A percentile compares a stretch with the other conserved stretches of the same genome.
Conservation (phyloP, 2,329 filamentous ascomycete species). For the Rutstroemia sp. region DNA sequence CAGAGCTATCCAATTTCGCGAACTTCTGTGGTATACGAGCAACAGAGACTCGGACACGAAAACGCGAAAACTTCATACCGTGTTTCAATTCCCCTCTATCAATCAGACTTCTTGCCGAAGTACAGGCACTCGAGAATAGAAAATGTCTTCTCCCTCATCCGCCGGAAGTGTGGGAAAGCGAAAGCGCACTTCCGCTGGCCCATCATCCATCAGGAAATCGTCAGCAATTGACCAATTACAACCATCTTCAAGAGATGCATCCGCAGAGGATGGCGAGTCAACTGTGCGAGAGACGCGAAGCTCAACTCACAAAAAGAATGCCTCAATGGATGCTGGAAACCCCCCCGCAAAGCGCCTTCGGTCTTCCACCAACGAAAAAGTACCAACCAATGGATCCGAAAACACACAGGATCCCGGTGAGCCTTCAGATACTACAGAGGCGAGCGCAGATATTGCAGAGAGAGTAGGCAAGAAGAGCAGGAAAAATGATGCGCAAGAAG, state of each 20-base stretch:
- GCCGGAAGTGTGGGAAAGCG: constrained; percentile 54
- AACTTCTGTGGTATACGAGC: background rate
- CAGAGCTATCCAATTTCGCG: background rate
- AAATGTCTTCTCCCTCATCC: constrained; percentile 32
- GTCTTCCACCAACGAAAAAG: constrained; percentile 27
- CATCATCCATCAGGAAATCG: constrained; percentile 40
- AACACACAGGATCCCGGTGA: constrained; percentile 54
- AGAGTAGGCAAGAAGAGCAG: constrained; percentile 51
- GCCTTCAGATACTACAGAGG: constrained; percentile 62
- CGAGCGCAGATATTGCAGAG: constrained; percentile 59
- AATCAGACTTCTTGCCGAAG: background rate
- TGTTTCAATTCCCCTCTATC: background rate
- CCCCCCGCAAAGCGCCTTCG: constrained; percentile 69
- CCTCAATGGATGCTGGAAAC: constrained; percentile 35
- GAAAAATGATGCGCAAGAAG: constrained; percentile 35
- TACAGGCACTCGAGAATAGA: background rate
- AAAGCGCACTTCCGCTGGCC: constrained; percentile 59
- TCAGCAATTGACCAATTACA: constrained; percentile 50
- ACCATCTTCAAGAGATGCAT: constrained; percentile 74
- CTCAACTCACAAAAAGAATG: constrained; percentile 50
- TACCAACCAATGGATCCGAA: constrained; percentile 28
- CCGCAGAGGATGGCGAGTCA: constrained; percentile 72
- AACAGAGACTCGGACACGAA: background rate
- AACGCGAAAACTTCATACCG: background rate
- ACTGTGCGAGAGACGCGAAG: constrained; percentile 49